Evolutionary conservation across 78 protist genomes (phyloP).

Genomic region (Diacronema lutheri): DNA sequence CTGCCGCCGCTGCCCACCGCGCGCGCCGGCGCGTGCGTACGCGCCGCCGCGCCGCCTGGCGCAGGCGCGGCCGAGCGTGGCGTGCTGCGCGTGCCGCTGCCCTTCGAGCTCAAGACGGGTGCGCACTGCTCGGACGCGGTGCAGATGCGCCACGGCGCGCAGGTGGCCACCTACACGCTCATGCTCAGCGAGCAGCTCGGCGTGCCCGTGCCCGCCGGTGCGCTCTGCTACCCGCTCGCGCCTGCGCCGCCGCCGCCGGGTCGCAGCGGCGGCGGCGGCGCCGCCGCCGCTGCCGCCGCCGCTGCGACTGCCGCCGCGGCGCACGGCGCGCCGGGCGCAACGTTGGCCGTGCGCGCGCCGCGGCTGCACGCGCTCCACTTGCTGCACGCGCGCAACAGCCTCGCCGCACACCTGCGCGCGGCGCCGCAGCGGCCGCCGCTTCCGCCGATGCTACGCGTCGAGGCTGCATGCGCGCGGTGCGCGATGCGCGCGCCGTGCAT

Average conservation of each 20-base stretch:
- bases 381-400: neutral
- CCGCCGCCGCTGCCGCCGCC: neutral
- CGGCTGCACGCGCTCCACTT: neutral
- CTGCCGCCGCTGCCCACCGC: no score
- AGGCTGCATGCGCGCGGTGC: neutral
- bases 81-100: neutral
- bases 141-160: neutral
- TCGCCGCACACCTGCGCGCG: neutral
- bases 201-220: neutral
- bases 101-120: slow-evolving; percentile 24
- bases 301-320: neutral
- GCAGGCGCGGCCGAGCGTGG: neutral
- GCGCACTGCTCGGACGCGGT: no score
- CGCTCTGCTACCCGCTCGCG: neutral
- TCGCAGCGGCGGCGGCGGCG: neutral
- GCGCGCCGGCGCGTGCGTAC: no score
- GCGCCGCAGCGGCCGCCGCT: neutral
- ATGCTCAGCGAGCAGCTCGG: neutral
- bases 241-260: neutral
- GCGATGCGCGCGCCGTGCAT: neutral
- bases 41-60: no score
- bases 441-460: neutral
- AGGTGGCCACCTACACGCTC: neutral
- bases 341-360: neutral
- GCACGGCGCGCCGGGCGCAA: neutral